These are phyloP conservation scores for Viola odorata DNA, from an alignment of 345 rosid genomes.

Conservation along the genomic window DNA sequence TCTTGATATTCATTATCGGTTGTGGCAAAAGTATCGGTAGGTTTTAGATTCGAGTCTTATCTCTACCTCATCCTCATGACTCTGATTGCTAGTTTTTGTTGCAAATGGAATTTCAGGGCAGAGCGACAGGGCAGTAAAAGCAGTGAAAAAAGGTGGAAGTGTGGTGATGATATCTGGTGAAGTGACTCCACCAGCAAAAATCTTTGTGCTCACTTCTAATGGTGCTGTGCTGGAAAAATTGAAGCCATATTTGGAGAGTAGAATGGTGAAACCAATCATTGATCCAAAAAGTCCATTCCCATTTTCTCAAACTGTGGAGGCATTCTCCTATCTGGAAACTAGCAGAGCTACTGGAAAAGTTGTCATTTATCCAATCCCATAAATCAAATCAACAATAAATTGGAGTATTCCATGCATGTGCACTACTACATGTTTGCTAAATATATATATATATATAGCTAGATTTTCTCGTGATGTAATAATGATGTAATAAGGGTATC, in stretches of 20 bases:
- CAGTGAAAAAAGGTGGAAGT: conserved; percentile 19
- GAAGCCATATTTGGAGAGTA: conserved; percentile 16
- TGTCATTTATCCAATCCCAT: conserved; percentile 14
- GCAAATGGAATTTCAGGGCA: conserved; percentile 3
- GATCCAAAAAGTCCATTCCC: conserved; percentile 15
- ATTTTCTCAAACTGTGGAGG: conserved; percentile 11
- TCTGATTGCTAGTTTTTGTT: neutral
- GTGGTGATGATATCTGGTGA: conserved; percentile 11
- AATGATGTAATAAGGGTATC: too few species aligned
- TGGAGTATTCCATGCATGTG: too few species aligned
- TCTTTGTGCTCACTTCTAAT: conserved; percentile 5
- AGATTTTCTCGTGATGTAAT: too few species aligned
- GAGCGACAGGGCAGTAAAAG: conserved; percentile 11
- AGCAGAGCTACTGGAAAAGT: conserved; percentile 19
- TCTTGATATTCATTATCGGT: neutral
- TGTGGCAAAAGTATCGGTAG: too few species aligned
- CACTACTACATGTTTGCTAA: too few species aligned
- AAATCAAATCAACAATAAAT: too few species aligned
- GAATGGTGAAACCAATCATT: conserved; percentile 15
- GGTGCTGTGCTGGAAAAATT: conserved; percentile 11
- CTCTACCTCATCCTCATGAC: too few species aligned
- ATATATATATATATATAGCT: too few species aligned
- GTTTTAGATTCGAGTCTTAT: too few species aligned
- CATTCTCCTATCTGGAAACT: conserved; percentile 16
- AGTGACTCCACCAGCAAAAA: conserved; percentile 10